These are phyloP conservation scores for Daldinia eschscholtzii DNA, from an alignment of 2,329 filamentous ascomycete genomes.

Conservation along the genomic window DNA sequence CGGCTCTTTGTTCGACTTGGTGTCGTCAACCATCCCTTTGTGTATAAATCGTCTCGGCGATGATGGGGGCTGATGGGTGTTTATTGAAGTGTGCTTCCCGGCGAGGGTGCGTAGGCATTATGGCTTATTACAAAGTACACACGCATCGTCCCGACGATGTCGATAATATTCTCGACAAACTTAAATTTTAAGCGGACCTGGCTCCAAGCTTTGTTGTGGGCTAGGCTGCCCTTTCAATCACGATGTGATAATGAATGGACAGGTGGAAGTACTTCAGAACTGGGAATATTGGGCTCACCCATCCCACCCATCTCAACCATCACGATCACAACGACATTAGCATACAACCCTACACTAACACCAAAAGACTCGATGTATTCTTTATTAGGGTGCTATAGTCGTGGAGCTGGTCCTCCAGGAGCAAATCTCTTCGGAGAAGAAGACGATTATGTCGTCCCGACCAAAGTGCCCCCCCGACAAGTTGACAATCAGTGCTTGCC, in stretches of 20 bases:
- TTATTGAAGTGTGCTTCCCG: constrained; percentile 20
- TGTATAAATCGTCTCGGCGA: constrained; percentile 36
- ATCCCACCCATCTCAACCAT: constrained; percentile 39
- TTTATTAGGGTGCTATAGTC: constrained; percentile 47
- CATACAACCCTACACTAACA: constrained; percentile 46
- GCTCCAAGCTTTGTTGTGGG: constrained; percentile 42
- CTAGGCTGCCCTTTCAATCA: constrained; percentile 39
- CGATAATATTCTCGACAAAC: constrained; percentile 36
- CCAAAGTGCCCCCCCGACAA: constrained; percentile 33
- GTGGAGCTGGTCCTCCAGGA: constrained; percentile 1
- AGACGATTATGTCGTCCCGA: constrained; percentile 33
- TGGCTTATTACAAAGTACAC: constrained; percentile 37
- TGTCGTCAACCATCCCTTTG: constrained; percentile 45
- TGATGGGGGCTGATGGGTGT: constrained; percentile 41
- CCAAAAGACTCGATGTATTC: constrained; percentile 41
- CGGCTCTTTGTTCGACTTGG: constrained; percentile 45
- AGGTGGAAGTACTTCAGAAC: constrained; percentile 32
- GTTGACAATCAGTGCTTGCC: constrained; percentile 44
- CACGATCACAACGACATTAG: constrained; percentile 49
- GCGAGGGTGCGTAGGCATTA: constrained; percentile 25
- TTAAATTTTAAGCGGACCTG: constrained; percentile 41
- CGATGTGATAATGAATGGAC: constrained; percentile 33
- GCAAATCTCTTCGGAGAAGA: constrained; percentile 44
- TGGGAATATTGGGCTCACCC: constrained; percentile 42
- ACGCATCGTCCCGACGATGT: constrained; percentile 35